phyloP scores from a whole-genome alignment of 2,329 filamentous ascomycete species.

The Beauveria australis region DNA sequence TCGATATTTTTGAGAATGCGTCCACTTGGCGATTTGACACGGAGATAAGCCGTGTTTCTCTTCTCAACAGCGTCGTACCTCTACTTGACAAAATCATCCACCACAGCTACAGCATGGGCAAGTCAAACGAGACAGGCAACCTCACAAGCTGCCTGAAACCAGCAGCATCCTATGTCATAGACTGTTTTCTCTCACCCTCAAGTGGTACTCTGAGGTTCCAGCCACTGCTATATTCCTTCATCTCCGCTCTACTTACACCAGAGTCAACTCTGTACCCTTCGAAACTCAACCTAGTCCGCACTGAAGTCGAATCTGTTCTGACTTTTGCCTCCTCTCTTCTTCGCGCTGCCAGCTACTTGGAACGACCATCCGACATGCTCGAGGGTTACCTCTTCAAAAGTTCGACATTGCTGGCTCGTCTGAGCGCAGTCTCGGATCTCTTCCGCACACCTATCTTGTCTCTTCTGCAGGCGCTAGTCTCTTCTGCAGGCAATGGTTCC shows the following conservation, averaged over 20 bases:
- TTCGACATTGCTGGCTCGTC: slow-evolving; percentile 64
- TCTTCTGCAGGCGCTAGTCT: slow-evolving; percentile 65
- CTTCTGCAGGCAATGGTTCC: slow-evolving; percentile 54
- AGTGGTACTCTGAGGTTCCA: slow-evolving; percentile 66
- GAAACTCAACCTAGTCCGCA: slow-evolving; percentile 45
- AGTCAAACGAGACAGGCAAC: slow-evolving; percentile 36
- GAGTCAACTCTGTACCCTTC: slow-evolving; percentile 55
- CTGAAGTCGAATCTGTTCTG: slow-evolving; percentile 58
- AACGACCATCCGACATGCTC: slow-evolving; percentile 55
- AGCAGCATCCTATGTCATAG: slow-evolving; percentile 67
- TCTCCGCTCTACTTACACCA: slow-evolving; percentile 38
- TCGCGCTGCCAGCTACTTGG: slow-evolving; percentile 58
- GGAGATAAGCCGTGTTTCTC: slow-evolving; percentile 57
- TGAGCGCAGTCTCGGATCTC: slow-evolving; percentile 61
- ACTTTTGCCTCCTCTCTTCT: slow-evolving; percentile 61
- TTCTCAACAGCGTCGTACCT: slow-evolving; percentile 60
- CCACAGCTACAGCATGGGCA: slow-evolving; percentile 68
- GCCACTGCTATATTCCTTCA: slow-evolving; percentile 64
- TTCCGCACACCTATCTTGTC: slow-evolving; percentile 60
- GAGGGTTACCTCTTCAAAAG: slow-evolving; percentile 76
- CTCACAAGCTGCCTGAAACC: slow-evolving; percentile 57
- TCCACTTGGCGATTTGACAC: slow-evolving; percentile 76
- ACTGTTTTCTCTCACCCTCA: slow-evolving; percentile 65
- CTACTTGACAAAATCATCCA: slow-evolving; percentile 64
- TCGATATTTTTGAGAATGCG: slow-evolving; percentile 81